Conservation (phyloP, 805 yeast genomes). For the Komagataella ulmi region DNA sequence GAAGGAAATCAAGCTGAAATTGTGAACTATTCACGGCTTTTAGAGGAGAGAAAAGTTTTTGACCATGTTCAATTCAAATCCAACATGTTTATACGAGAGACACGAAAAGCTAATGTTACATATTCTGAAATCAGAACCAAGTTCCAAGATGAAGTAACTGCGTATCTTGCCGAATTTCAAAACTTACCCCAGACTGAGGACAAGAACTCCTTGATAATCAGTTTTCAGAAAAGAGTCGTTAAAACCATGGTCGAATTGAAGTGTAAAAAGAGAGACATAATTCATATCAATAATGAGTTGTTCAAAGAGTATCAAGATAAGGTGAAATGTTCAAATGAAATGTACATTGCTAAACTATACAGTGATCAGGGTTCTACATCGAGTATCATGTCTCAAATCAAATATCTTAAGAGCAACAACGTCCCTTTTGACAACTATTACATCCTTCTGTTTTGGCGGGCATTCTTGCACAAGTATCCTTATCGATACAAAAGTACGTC, state of each 20-base stretch:
- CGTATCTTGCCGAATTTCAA: background rate
- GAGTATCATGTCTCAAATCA: background rate
- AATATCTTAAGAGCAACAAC: background rate
- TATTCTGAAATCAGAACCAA: background rate
- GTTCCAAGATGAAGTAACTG: background rate
- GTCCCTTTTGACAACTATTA: background rate
- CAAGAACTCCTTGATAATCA: background rate
- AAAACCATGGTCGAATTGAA: background rate
- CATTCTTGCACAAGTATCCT: background rate
- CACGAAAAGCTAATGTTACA: background rate
- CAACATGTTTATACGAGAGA: background rate
- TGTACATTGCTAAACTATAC: background rate
- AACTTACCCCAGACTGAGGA: background rate
- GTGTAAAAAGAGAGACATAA: background rate
- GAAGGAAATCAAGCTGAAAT: background rate
- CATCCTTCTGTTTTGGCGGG: background rate
- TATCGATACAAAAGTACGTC: background rate
- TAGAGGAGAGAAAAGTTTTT: background rate
- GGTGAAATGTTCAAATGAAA: background rate
- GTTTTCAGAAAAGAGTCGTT: background rate
- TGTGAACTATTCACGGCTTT: background rate
- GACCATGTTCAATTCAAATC: background rate
- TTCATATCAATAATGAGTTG: background rate
- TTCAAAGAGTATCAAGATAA: background rate
- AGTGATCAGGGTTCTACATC: background rate